Base-by-base conservation (phyloP, 495 filamentous ascomycete species). In the Chlorociboria aeruginascens region DNA sequence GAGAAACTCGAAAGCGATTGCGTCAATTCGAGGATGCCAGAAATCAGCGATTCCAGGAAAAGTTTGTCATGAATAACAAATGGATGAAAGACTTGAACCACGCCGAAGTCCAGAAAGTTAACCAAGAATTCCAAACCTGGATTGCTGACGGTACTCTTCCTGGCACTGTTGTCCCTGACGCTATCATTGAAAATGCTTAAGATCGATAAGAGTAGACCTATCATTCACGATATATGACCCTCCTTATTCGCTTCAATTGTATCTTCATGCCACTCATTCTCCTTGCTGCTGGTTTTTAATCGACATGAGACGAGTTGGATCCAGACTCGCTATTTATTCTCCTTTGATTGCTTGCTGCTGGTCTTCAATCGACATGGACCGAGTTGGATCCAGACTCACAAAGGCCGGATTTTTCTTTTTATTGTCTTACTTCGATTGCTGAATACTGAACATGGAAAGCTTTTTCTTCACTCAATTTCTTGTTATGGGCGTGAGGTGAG, bases 71-170 rank as follows among this genome's bases (percentile, higher is more conserved):
- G 55, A 88, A 87, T 60, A 83, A 81, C 44, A 63, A 62, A 28
- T 90, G 85, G 82, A 87, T 89, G 67, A 80, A 79, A 52, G 79
- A 72, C 9, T 60, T 83, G 38, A 79, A 72, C 61, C 78, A 78
- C 46, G 83, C 84, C 41, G 73, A 85, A 43, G 84, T 89, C 34
- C 78, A 86, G 48, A 74, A 74, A 51, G 70, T 69, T 14, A 86
- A 86, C 50, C 69, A 77, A 51, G 72, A 71, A 3, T 86, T 78
- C 64, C 56, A 65, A 54, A 69, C 63, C 54, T 76, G 69, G 69
- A 52, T 63, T 10, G 40, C 51, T 28, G 41, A 54, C 3, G 55
- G 55, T 16, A 33, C 46, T 28, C 33, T 54, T 43, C 55, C 55
- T 43, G 40, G 50, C 14, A 16, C 44, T 31, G 49, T 14, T 20